Evolutionary conservation across 345 rosid genomes (phyloP).

Genomic region (Eucalyptus marginata): DNA sequence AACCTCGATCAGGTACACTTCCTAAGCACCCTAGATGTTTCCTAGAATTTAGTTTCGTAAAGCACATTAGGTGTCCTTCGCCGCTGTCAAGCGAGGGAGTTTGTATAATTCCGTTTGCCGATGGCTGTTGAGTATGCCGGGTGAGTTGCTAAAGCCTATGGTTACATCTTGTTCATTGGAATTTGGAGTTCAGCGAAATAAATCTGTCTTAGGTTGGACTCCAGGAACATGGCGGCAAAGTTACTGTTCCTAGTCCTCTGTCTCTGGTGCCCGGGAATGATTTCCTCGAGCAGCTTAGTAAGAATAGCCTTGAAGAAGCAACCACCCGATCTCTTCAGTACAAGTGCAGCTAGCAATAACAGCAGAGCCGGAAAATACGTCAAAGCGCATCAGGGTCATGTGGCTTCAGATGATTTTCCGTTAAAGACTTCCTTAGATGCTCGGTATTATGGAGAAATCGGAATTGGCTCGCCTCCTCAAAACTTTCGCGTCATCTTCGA

Average conservation of each 20-base stretch:
- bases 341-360: constrained; percentile 10
- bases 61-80: neutral
- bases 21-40: neutral
- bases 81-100: neutral
- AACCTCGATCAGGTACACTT: neutral
- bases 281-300: constrained; percentile 10
- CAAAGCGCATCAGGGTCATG: neutral
- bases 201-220: neutral
- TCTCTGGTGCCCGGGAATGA: neutral
- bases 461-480: constrained; percentile 65
- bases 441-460: constrained; percentile 49
- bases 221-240: constrained; percentile 4
- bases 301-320: constrained; percentile 30
- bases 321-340: constrained; percentile 11
- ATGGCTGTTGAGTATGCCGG: neutral
- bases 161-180: neutral
- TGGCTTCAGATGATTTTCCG: neutral
- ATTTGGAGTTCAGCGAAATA: neutral
- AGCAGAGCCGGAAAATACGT: neutral
- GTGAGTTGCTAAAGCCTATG: neutral
- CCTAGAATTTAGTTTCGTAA: neutral
- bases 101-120: neutral
- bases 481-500: constrained; percentile 68
- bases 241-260: constrained; percentile 12
- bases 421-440: neutral